Conservation (phyloP, 495 filamentous ascomycete genomes). For the Penicillium canariense region DNA sequence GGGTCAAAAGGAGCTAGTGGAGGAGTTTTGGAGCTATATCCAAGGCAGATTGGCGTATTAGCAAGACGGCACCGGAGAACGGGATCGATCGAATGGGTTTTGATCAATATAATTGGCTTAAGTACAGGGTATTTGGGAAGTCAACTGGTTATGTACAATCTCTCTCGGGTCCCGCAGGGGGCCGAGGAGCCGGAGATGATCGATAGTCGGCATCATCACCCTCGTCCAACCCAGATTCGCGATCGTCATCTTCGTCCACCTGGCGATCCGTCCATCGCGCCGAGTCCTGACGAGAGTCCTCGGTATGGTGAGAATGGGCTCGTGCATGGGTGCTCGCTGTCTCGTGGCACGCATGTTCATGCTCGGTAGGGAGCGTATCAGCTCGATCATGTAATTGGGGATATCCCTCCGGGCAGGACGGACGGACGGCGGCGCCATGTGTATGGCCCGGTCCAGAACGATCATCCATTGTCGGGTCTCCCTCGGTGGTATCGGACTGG, state of each 20-base stretch:
- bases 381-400: conserved; percentile 9
- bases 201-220: conserved; percentile 24
- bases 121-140: conserved; percentile 16
- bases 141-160: conserved; percentile 19
- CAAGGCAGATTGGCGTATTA: conserved; percentile 37
- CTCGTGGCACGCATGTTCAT: conserved; percentile 12
- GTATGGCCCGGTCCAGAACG: neutral
- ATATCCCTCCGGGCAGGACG: neutral
- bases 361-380: conserved; percentile 7
- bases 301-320: conserved; percentile 7
- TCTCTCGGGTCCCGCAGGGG: neutral
- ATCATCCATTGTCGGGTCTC: neutral
- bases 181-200: conserved; percentile 10
- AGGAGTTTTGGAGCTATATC: conserved; percentile 72
- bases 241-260: conserved; percentile 34
- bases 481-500: conserved; percentile 15
- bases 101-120: neutral
- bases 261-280: conserved; percentile 41
- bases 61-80: neutral
- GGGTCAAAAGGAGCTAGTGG: conserved; percentile 71
- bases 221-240: conserved; percentile 25
- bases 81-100: neutral
- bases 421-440: neutral
- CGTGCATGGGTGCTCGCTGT: conserved; percentile 12
- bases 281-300: conserved; percentile 32